Evolutionary conservation across 1,284 basidiomycete species (phyloP).

Genomic region (Irpex sp.): DNA sequence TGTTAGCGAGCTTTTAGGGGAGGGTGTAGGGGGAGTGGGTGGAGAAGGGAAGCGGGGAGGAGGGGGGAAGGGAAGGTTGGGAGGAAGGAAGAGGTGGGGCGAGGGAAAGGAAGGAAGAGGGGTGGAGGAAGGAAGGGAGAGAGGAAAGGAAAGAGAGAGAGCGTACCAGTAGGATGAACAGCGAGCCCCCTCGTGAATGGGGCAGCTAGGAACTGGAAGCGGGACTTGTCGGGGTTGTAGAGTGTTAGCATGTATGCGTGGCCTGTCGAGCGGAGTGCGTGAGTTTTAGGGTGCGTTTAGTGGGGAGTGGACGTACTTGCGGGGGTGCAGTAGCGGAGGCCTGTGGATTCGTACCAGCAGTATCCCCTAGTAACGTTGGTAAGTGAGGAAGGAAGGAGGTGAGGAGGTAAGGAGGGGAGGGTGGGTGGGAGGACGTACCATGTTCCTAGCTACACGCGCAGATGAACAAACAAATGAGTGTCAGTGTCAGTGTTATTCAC

Average conservation of each 20-base stretch:
- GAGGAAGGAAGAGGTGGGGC: background rate
- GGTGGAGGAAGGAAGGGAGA: too few species aligned
- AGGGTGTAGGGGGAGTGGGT: too few species aligned
- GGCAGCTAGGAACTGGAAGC: slow-evolving; percentile 38
- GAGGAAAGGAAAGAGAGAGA: slow-evolving; percentile 1
- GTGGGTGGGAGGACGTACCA: too few species aligned
- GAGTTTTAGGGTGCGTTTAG: too few species aligned
- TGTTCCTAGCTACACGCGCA: slow-evolving; percentile 45
- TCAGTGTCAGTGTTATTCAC: too few species aligned
- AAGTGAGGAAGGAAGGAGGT: slow-evolving; percentile 1
- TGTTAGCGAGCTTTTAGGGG: background rate
- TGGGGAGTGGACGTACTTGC: slow-evolving; percentile 25
- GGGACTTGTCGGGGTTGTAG: slow-evolving; percentile 26
- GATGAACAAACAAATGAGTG: background rate
- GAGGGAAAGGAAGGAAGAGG: too few species aligned
- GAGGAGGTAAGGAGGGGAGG: too few species aligned
- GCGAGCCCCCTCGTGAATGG: slow-evolving; percentile 71
- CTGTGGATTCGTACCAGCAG: slow-evolving; percentile 45
- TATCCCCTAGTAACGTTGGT: slow-evolving; percentile 40
- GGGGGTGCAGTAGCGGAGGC: slow-evolving; percentile 40
- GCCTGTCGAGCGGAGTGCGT: slow-evolving; percentile 25
- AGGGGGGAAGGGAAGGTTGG: background rate
- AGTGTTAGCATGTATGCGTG: slow-evolving; percentile 49
- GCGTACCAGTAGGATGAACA: slow-evolving; percentile 66
- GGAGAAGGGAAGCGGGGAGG: background rate